Evolutionary conservation across 176 grass and related monocot genomes (phyloP), one percentile per base, ranked within the genome.

Genomic region (Rhynchospora pubera): DNA sequence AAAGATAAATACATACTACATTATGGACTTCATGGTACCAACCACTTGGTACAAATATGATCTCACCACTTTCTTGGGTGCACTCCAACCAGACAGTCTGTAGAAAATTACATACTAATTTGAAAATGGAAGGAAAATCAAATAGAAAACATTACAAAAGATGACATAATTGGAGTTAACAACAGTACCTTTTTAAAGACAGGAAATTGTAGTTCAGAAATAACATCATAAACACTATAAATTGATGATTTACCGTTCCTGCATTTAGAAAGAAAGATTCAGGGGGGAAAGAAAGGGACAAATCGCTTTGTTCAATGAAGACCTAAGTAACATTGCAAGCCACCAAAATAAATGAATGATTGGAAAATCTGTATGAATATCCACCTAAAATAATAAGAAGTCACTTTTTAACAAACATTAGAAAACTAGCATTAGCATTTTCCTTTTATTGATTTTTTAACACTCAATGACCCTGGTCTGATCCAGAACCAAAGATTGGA

Each of bases 21-120:
- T 97, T 97, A 88, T 97, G 90, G 74, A 98, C 95, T 91, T 94
- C 92, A 84, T 98, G 95, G 77, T 98, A 94, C 95, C 95, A 98
- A 83, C 95, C 92, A 68, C 92, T 98, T 61, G 95, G 95, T 30
- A 98, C 92, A 91, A 94, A 98, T 90, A 98, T 94, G 57, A 98
- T 85, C 80, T 98, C 95, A 57, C 92, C 88, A 84, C 94, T 87
- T 80, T 93, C 85, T 43, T 98, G 95, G 84, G 87, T 88, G 65
- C 95, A 98, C 65, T 94, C 87, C 62, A 91, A 70, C 92, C 95
- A 98, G 80, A 87, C 85, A 78, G 95, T 83, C 95, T 98, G 88
- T 78, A 87, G 53, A 82, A 84, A 51, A 42, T 51, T 79, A 11
- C 39, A 28, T 68, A 46, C 70, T 39, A 75, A 47, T 50, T 57